Percentiles rank a stretch among this genome's conserved stretches.
These are phyloP conservation scores for Coprinopsis strossmayeri DNA, from an alignment of 768 basidiomycete species.

Conservation along the genomic window DNA sequence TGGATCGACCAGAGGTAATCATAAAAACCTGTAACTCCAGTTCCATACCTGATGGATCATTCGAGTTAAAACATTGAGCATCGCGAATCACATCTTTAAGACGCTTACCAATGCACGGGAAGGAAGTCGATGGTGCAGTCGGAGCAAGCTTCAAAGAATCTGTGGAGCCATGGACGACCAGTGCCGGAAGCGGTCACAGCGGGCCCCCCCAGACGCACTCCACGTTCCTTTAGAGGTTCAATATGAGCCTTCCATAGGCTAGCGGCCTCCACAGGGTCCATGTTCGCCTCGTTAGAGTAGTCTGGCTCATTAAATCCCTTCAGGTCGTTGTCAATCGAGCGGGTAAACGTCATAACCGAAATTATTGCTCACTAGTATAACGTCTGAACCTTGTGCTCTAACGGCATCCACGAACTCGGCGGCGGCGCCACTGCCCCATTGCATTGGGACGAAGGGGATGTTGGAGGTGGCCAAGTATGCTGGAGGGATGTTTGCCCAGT, in stretches of 20 bases:
- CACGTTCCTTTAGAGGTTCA: conserved; percentile 44
- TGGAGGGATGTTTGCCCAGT: conserved; percentile 45
- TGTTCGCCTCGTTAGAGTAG: conserved; percentile 39
- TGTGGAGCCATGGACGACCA: conserved; percentile 48
- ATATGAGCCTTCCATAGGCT: conserved; percentile 53
- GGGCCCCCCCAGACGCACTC: conserved; percentile 50
- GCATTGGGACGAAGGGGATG: conserved; percentile 46
- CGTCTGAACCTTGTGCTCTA: conserved; percentile 39
- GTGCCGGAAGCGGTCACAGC: conserved; percentile 46
- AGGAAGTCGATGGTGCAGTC: conserved; percentile 45
- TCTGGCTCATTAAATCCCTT: conserved; percentile 50
- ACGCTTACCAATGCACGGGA: conserved; percentile 39
- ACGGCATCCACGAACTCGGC: conserved; percentile 32
- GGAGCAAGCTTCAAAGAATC: conserved; percentile 47
- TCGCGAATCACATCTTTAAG: not conserved
- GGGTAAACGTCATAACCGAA: conserved; percentile 25
- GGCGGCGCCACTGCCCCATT: conserved; percentile 39
- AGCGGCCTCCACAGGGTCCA: conserved; percentile 37
- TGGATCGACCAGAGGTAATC: conserved; percentile 51
- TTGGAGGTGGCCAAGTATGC: conserved; percentile 34
- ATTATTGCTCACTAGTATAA: conserved; percentile 36
- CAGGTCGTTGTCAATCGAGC: conserved; percentile 7
- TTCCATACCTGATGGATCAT: conserved; percentile 42
- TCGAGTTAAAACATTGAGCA: not conserved
- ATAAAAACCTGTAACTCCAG: conserved; percentile 46